Percentiles rank a stretch among this genome's conserved stretches.
phyloP scores from a whole-genome alignment of 805 yeast species.

The Starmerella stellata region DNA sequence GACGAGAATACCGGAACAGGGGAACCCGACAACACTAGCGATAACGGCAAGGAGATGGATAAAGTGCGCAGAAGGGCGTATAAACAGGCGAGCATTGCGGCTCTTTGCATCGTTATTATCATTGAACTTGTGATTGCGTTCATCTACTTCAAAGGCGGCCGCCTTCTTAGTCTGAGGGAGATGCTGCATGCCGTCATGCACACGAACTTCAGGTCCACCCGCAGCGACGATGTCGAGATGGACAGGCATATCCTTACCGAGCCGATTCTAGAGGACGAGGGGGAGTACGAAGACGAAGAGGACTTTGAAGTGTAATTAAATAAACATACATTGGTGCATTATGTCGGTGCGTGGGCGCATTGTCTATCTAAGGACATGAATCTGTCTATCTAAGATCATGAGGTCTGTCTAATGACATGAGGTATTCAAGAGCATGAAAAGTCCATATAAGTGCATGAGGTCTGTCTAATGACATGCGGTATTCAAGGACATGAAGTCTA shows the following conservation, averaged over 20 bases:
- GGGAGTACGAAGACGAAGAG: slow-evolving; percentile 16
- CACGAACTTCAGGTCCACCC: slow-evolving; percentile 2
- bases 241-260: slow-evolving; percentile 12
- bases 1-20: not conserved
- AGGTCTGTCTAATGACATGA: no score
- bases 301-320: slow-evolving; percentile 4
- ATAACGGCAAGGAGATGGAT: no score
- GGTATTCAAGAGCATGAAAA: no score
- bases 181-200: slow-evolving; percentile 15
- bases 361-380: no score
- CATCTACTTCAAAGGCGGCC: slow-evolving; percentile 14
- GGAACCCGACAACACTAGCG: not conserved
- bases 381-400: no score
- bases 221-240: slow-evolving; percentile 12
- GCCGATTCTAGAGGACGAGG: slow-evolving; percentile 16
- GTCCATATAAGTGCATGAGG: no score
- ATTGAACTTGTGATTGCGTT: slow-evolving; percentile 12
- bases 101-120: slow-evolving; percentile 23
- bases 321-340: no score
- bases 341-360: no score
- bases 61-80: slow-evolving; percentile 20
- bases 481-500: no score
- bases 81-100: slow-evolving; percentile 24
- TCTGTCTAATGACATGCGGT: no score
- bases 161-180: slow-evolving; percentile 11